Evolutionary conservation across 192 early-diverging fungal genomes (phyloP).

Genomic region (Podila minutissima): DNA sequence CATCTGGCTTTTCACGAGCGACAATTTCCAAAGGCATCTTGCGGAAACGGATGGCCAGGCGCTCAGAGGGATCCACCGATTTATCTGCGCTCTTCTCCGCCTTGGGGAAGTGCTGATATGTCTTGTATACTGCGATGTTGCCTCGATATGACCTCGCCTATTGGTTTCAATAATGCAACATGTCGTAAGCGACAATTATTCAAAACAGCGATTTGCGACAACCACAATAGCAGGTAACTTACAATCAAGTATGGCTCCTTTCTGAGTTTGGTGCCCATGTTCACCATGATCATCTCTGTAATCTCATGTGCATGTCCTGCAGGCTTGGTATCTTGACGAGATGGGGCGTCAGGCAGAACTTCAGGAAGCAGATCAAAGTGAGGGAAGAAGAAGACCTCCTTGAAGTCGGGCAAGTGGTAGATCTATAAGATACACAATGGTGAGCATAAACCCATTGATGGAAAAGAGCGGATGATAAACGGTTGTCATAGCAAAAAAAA

Average conservation of each 20-base stretch:
- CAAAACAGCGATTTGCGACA: background rate
- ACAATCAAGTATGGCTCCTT: slow-evolving; percentile 78
- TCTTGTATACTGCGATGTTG: slow-evolving; percentile 80
- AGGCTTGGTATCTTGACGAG: slow-evolving; percentile 51
- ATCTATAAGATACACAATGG: slow-evolving; percentile 35
- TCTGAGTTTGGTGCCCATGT: slow-evolving; percentile 64
- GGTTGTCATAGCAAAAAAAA: background rate
- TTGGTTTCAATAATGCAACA: background rate
- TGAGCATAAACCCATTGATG: background rate
- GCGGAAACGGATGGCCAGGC: slow-evolving; percentile 74
- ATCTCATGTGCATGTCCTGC: slow-evolving; percentile 59
- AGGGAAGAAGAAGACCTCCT: slow-evolving; percentile 66
- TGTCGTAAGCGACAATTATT: background rate
- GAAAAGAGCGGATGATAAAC: background rate
- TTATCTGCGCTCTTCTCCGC: slow-evolving; percentile 25
- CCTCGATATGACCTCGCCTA: slow-evolving; percentile 70
- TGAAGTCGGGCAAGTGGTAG: slow-evolving; percentile 63
- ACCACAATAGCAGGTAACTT: slow-evolving; percentile 23
- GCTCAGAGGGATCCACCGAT: slow-evolving; percentile 41
- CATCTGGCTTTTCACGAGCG: slow-evolving; percentile 58
- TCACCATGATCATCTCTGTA: slow-evolving; percentile 74
- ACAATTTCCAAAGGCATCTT: slow-evolving; percentile 72
- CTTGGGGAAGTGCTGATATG: slow-evolving; percentile 61
- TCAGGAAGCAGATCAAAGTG: slow-evolving; percentile 68
- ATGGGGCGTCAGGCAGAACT: slow-evolving; percentile 59